Evolutionary conservation across 2,329 filamentous ascomycete species (phyloP), one percentile per base, ranked within the genome.

Genomic region (Pseudogymnoascus sp.): DNA sequence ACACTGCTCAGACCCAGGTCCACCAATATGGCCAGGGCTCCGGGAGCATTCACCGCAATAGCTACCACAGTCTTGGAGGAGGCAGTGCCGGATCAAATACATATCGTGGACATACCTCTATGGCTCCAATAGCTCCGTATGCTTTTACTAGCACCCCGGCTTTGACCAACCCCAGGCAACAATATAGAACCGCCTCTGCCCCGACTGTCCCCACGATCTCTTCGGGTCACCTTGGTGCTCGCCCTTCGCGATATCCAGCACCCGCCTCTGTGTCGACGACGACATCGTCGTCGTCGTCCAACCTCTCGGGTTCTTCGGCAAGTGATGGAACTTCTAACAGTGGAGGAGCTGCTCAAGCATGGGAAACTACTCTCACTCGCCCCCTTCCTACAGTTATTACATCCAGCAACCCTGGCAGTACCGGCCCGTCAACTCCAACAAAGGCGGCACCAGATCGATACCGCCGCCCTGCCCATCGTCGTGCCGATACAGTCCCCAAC

Each of bases 401-500:
- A 74, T 62, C 76, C 75, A 14, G 79, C 72, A 75, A 80, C 67
- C 70, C 87, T 75, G 74, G 77, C 28, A 66, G 76, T n/a, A 77
- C 81, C 59, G 50, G 59, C n/a, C 37, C 63, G 14, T 62, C 66
- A 6, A 81, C 86, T 41, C 78, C 81, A 3, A 74, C 78, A 50
- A 92, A 91, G 69, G 79, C 86, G 20, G 86, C 89, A 1, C 90
- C 90, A 1, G 92, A 96, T 72, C 85, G 93, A 63, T 97, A 97
- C 72, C 84, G 92, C 68, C 87, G 92, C 58, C 74, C 81, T 63
- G 80, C 80, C 61, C 78, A 81, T 62, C 82, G 83, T 66, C 78
- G 83, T 63, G 62, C 67, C 11, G 77, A 70, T 68, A 74, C 67
- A 68, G 70, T 64, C 71, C 72, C 58, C 67, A 71, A 41, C 64